Evolutionary conservation across 306 rosid species (phyloP), one percentile per base, ranked within the genome.

Genomic region (Nissolia schottii): DNA sequence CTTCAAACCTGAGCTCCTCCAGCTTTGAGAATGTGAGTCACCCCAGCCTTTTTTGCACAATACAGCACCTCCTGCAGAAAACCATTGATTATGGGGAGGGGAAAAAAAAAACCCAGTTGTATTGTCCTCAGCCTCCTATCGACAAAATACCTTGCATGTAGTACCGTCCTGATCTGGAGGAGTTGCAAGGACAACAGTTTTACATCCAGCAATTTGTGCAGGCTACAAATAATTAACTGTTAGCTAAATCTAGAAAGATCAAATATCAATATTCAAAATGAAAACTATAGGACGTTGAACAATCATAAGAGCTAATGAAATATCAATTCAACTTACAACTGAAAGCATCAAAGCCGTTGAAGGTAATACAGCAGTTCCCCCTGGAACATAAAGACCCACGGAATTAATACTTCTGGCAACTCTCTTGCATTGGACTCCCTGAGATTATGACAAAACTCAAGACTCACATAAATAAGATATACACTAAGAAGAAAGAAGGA

Each of bases 11-110:
- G 99, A 64, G 99, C 99, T 64, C 99, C 99, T 75, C 99, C 99
- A 67, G 97, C 99, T 84, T 91, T 86, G 81, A 94, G 97, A 74
- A 94, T 86, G 92, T 94, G 93, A 75, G 96, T 89, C 56, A 91
- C 96, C 63, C 99, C 97, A n/a, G 97, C 96, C 87, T 91, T 94
- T 84, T 94, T 94, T 0, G 99, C 99, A 86, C 99, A 94, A 77
- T 94, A 94, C 32, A 94, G 84, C 45, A 94, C 99, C 77, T 94
- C 99, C 99, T 94, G 70, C 74, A 75, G 67, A 59, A 71, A 46
- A 66, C 67, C 65, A 59, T 20, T 10, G 37, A 76, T 83, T 59
- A 79, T n/a, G n/a, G n/a, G n/a, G n/a, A n/a, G n/a, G n/a, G 76
- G 68, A 15, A 15, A 29, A 20, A 38, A 56, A 54, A 31, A 74